These are phyloP conservation scores for Aspergillus leporis DNA, from an alignment of 495 filamentous ascomycete species.

Conservation along the genomic window DNA sequence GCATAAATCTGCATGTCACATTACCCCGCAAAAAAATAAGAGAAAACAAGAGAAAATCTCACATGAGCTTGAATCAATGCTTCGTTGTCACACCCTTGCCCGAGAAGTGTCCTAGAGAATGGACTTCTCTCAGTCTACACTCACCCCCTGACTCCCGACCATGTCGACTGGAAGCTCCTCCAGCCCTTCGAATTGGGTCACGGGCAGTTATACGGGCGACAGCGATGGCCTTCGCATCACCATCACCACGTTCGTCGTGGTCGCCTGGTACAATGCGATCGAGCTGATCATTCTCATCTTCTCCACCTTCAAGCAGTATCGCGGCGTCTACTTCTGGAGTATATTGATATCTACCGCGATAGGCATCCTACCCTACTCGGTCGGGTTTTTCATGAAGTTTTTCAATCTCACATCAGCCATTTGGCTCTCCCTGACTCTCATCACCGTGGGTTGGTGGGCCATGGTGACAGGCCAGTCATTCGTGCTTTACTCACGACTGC, in stretches of 20 bases:
- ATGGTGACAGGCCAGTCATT: slow-evolving; percentile 59
- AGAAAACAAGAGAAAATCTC: neutral
- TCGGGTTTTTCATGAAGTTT: slow-evolving; percentile 55
- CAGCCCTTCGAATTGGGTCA: slow-evolving; percentile 25
- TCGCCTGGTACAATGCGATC: slow-evolving; percentile 44
- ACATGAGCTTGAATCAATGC: too few relatives aligned
- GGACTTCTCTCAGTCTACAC: neutral
- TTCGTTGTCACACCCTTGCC: too few relatives aligned
- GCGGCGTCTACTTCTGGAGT: slow-evolving; percentile 52
- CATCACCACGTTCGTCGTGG: slow-evolving; percentile 40
- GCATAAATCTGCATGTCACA: neutral
- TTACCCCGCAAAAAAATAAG: neutral
- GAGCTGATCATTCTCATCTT: slow-evolving; percentile 46
- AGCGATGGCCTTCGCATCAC: slow-evolving; percentile 27
- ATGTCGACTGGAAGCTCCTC: slow-evolving; percentile 10
- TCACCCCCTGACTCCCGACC: neutral
- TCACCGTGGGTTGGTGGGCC: slow-evolving; percentile 49
- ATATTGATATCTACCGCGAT: slow-evolving; percentile 38
- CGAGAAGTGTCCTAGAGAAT: neutral
- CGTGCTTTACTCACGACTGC: slow-evolving; percentile 68
- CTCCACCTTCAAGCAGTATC: slow-evolving; percentile 43
- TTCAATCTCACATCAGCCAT: slow-evolving; percentile 35
- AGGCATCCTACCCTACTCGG: slow-evolving; percentile 49
- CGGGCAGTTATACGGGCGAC: slow-evolving; percentile 23
- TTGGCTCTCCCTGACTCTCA: slow-evolving; percentile 29